These are phyloP conservation scores for Pythium coloratum DNA, from an alignment of 352 stramenopile genomes.

Conservation along the genomic window DNA sequence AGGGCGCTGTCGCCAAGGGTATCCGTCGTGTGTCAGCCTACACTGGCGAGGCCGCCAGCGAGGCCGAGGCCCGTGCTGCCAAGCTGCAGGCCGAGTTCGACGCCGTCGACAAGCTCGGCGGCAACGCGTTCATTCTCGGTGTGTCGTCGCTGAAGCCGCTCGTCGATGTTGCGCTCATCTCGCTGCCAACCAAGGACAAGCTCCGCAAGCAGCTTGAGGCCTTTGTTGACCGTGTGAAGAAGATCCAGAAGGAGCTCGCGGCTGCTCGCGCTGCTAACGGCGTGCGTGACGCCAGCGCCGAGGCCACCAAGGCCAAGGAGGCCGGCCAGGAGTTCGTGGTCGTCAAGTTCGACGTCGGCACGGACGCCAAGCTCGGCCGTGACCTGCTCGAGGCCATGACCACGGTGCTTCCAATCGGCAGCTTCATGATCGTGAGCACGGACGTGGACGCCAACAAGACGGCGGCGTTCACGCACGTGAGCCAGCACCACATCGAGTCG, in stretches of 20 bases:
- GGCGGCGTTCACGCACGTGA: conserved; percentile 92
- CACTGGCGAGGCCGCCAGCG: conserved; percentile 85
- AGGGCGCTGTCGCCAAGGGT: conserved; percentile 96
- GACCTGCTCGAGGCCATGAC: conserved; percentile 94
- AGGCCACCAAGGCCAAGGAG: conserved; percentile 59
- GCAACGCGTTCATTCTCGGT: conserved; percentile 79
- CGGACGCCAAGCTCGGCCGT: conserved; percentile 93
- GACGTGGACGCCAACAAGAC: conserved; percentile 92
- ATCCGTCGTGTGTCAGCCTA: conserved; percentile 96
- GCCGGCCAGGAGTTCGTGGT: conserved; percentile 75
- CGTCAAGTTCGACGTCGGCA: conserved; percentile 91
- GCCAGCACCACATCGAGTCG: conserved; percentile 63
- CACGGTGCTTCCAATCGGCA: conserved; percentile 73
- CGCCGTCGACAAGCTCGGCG: conserved; percentile 67
- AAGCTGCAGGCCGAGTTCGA: conserved; percentile 81
- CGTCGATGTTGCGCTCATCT: conserved; percentile 88
- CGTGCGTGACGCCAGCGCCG: conserved; percentile 54
- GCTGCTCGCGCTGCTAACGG: conserved; percentile 68
- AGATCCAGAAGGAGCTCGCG: conserved; percentile 77
- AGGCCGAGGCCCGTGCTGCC: conserved; percentile 85
- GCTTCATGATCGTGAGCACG: conserved; percentile 93
- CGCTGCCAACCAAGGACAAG: conserved; percentile 89
- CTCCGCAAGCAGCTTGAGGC: conserved; percentile 73
- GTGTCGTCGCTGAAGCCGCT: conserved; percentile 92
- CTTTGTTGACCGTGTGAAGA: conserved; percentile 78